Evolutionary conservation across 805 yeast genomes (phyloP).

Genomic region (Candida anglica): DNA sequence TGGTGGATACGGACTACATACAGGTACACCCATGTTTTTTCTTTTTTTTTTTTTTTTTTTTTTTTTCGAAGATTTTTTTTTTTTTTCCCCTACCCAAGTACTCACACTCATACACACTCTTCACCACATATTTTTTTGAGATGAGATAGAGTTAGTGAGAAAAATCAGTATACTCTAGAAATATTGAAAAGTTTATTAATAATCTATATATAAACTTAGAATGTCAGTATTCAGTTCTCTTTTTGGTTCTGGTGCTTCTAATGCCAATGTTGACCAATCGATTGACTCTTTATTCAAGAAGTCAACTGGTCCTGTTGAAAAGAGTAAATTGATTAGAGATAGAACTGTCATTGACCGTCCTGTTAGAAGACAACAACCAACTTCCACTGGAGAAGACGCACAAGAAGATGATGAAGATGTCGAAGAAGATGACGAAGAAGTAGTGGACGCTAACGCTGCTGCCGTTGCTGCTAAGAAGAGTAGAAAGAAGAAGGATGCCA

Average conservation of each 20-base stretch:
- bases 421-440: conserved; percentile 13
- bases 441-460: conserved; percentile 19
- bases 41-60: conserved; percentile 5
- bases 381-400: conserved; percentile 11
- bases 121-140: no score
- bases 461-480: conserved; percentile 11
- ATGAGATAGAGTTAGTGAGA: no score
- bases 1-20: no score
- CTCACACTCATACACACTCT: no score
- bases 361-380: conserved; percentile 16
- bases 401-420: conserved; percentile 10
- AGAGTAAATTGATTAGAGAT: conserved; percentile 20
- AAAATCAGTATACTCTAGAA: no score
- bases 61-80: no score
- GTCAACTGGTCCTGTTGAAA: conserved; percentile 45
- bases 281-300: conserved; percentile 28
- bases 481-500: conserved; percentile 26
- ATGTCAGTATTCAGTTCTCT: conserved; percentile 35
- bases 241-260: conserved; percentile 21
- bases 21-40: not conserved
- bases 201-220: not conserved
- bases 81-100: no score
- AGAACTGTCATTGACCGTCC: conserved; percentile 29
- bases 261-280: conserved; percentile 19
- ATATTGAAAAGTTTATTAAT: not conserved